These are phyloP conservation scores for Tricladium varicosporioides DNA, from an alignment of 2,329 filamentous ascomycete species.

Conservation along the genomic window DNA sequence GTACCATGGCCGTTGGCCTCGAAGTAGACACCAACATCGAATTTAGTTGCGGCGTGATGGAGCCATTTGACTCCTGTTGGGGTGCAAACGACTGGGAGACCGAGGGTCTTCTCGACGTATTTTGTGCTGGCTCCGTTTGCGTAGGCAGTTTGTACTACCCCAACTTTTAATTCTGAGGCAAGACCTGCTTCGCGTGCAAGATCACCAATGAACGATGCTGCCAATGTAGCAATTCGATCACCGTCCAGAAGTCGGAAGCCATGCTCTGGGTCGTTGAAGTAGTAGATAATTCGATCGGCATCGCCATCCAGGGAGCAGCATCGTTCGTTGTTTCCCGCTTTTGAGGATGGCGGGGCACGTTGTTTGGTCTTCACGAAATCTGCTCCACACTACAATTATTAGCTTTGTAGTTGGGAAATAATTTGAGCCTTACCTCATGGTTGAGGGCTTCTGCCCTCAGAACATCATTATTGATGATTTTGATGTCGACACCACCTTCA, in stretches of 20 bases:
- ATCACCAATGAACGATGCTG: slow-evolving; percentile 90
- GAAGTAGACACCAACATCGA: slow-evolving; percentile 96
- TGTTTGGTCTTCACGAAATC: slow-evolving; percentile 98
- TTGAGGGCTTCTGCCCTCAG: slow-evolving; percentile 87
- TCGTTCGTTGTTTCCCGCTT: slow-evolving; percentile 71
- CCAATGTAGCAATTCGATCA: slow-evolving; percentile 92
- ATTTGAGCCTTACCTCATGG: slow-evolving; percentile 62
- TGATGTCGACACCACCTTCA: slow-evolving; percentile 73
- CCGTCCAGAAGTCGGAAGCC: slow-evolving; percentile 93
- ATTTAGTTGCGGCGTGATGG: slow-evolving; percentile 92
- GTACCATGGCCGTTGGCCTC: slow-evolving; percentile 98
- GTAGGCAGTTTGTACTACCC: slow-evolving; percentile 95
- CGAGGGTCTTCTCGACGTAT: slow-evolving; percentile 84
- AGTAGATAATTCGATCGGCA: slow-evolving; percentile 93
- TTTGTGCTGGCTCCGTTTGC: slow-evolving; percentile 93
- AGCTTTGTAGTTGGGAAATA: slow-evolving; percentile 12
- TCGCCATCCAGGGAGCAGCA: slow-evolving; percentile 94
- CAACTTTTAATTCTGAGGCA: slow-evolving; percentile 78
- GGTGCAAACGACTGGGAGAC: slow-evolving; percentile 88
- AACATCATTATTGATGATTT: slow-evolving; percentile 89
- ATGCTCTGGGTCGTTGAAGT: slow-evolving; percentile 79
- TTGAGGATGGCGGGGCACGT: slow-evolving; percentile 79
- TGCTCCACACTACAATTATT: slow-evolving; percentile 69
- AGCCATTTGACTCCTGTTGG: slow-evolving; percentile 96
- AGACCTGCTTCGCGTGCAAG: slow-evolving; percentile 79